These are phyloP conservation scores for Globisporangium alternatum DNA, from an alignment of 352 stramenopile species.

Conservation along the genomic window DNA sequence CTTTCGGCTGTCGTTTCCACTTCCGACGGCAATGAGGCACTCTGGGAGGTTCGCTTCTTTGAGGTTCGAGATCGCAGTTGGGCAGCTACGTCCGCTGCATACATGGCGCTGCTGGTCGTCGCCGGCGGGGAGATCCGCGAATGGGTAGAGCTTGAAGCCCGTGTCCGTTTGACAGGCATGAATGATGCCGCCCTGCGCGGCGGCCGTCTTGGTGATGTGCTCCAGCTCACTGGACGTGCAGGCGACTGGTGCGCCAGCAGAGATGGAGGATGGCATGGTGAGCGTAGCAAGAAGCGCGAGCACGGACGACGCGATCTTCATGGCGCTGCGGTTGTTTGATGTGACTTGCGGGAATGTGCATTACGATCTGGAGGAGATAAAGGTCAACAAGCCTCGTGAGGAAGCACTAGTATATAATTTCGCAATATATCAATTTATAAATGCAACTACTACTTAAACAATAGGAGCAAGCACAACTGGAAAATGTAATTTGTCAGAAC, in stretches of 20 bases:
- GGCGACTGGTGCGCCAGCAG: background rate
- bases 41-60: conserved; percentile 19
- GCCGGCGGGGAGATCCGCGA: conserved; percentile 20
- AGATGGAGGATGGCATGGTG: background rate
- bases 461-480: too few relatives aligned
- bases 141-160: conserved; percentile 30
- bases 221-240: conserved; percentile 19
- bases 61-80: conserved; percentile 22
- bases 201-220: conserved; percentile 10
- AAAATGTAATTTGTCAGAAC: too few relatives aligned
- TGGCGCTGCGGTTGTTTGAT: background rate
- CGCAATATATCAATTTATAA: too few relatives aligned
- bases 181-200: conserved; percentile 18
- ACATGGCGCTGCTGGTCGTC: conserved; percentile 26
- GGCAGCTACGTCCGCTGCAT: conserved; percentile 32
- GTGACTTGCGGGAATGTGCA: background rate
- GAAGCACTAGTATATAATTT: too few relatives aligned
- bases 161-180: conserved; percentile 28
- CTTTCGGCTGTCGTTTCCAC: too few relatives aligned
- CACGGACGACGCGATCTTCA: conserved; percentile 7
- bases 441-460: too few relatives aligned
- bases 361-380: background rate
- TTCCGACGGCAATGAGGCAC: conserved; percentile 19
- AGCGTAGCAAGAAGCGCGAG: conserved; percentile 2
- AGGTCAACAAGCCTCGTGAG: too few relatives aligned